phyloP scores from a whole-genome alignment of 2,329 filamentous ascomycete species.

The Sclerotinia nivalis region DNA sequence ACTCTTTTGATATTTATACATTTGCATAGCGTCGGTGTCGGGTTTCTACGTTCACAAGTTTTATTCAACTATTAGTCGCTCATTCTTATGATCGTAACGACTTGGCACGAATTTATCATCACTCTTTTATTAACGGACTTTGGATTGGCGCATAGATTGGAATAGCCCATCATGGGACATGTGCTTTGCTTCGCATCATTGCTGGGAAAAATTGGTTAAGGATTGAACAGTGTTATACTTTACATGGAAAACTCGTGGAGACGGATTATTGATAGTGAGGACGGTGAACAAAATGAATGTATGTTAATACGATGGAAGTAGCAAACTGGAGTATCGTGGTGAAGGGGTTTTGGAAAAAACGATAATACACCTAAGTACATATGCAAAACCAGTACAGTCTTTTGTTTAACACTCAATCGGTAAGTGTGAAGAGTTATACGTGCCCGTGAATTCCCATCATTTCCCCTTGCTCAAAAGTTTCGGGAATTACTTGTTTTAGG shows the following conservation, averaged over 20 bases:
- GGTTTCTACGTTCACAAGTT: slow-evolving; percentile 21
- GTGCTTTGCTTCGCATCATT: slow-evolving; percentile 20
- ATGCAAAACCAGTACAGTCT: neutral
- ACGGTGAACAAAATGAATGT: neutral
- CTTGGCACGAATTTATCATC: slow-evolving; percentile 21
- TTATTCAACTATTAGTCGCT: slow-evolving; percentile 24
- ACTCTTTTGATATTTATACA: slow-evolving; percentile 24
- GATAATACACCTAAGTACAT: neutral
- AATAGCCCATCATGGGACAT: slow-evolving; percentile 13
- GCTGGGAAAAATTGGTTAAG: slow-evolving; percentile 6
- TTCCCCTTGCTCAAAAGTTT: too few relatives aligned
- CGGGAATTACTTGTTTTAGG: neutral
- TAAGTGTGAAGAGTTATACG: neutral
- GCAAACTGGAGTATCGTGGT: neutral
- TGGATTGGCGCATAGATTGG: slow-evolving; percentile 24
- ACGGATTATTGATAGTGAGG: neutral
- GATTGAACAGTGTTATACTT: neutral
- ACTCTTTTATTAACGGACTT: slow-evolving; percentile 20
- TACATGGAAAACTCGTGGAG: neutral
- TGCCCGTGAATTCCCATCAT: neutral
- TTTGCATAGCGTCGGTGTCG: slow-evolving; percentile 24
- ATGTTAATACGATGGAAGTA: slow-evolving; percentile 10
- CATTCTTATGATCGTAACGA: slow-evolving; percentile 25
- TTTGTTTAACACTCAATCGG: neutral
- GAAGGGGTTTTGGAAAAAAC: neutral